Evolutionary conservation across 495 filamentous ascomycete genomes (phyloP).

Genomic region (Sporormia fimetaria): DNA sequence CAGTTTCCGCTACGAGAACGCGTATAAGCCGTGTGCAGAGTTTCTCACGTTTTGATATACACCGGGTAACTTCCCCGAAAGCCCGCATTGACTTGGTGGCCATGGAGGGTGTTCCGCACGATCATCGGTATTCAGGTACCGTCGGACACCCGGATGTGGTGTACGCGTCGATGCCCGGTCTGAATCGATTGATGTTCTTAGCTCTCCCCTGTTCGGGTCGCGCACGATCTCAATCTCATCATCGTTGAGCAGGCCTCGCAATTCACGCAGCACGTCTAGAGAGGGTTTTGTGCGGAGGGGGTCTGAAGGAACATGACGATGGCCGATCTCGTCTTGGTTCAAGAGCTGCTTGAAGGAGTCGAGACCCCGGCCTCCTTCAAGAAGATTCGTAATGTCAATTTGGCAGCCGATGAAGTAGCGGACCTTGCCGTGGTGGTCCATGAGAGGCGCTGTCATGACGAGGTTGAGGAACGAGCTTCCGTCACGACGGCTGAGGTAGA

Average conservation of each 20-base stretch:
- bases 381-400: slow-evolving; percentile 49
- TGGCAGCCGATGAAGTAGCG: slow-evolving; percentile 54
- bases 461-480: slow-evolving; percentile 58
- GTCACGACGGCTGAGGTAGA: slow-evolving; percentile 36
- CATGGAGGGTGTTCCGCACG: slow-evolving; percentile 21
- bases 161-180: slow-evolving; percentile 3
- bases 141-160: slow-evolving; percentile 7
- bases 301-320: slow-evolving; percentile 13
- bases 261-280: slow-evolving; percentile 21
- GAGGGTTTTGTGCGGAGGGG: slow-evolving; percentile 11
- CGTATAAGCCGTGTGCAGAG: not conserved
- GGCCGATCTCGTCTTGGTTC: slow-evolving; percentile 27
- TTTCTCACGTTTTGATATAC: slow-evolving; percentile 32
- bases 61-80: slow-evolving; percentile 33
- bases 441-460: slow-evolving; percentile 49
- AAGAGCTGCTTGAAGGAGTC: slow-evolving; percentile 43
- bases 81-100: slow-evolving; percentile 24
- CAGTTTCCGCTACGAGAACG: not conserved
- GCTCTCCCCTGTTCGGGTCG: slow-evolving; percentile 1
- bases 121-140: slow-evolving; percentile 28
- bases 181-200: slow-evolving; percentile 12
- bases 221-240: slow-evolving; percentile 27
- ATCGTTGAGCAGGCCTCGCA: slow-evolving; percentile 30
- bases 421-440: slow-evolving; percentile 47
- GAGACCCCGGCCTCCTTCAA: slow-evolving; percentile 46